Percentiles rank a stretch among this genome's conserved stretches.
Evolutionary conservation across 2,329 filamentous ascomycete species (phyloP).

Genomic region (Sporothrix protearum): DNA sequence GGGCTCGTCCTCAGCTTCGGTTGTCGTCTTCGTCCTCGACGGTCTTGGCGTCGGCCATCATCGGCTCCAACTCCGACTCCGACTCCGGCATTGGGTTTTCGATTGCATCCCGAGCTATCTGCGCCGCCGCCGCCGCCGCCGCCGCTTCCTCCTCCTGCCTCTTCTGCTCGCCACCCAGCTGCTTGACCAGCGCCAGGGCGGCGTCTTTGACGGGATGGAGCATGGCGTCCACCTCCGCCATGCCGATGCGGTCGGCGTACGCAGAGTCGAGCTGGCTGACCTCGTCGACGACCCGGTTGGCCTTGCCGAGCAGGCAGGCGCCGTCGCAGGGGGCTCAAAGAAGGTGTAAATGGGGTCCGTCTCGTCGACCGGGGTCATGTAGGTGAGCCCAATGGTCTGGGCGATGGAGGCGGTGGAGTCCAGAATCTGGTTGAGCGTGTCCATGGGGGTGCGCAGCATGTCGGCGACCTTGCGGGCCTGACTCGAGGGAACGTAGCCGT

Average conservation of each 20-base stretch:
- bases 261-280: not conserved
- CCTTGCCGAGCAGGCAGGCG: conserved; percentile 19
- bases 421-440: not conserved
- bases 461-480: not conserved
- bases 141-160: not conserved
- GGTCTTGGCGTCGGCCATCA: not conserved
- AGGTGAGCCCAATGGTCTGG: not conserved
- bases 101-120: too few relatives aligned
- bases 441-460: not conserved
- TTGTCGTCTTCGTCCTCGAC: too few relatives aligned
- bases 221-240: not conserved
- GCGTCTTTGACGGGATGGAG: conserved; percentile 17
- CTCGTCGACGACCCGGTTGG: conserved; percentile 16
- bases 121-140: too few relatives aligned
- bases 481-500: not conserved
- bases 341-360: not conserved
- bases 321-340: conserved; percentile 6
- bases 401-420: not conserved
- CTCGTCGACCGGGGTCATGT: conserved; percentile 4
- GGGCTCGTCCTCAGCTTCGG: not conserved
- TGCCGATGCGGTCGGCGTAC: conserved; percentile 7
- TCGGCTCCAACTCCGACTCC: not conserved
- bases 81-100: not conserved
- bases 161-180: conserved; percentile 15
- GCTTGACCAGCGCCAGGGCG: conserved; percentile 14